Evolutionary conservation across 108 stramenopile species (phyloP), one percentile per base, ranked within the genome.

Genomic region (Cyclostephanos tholiformis): DNA sequence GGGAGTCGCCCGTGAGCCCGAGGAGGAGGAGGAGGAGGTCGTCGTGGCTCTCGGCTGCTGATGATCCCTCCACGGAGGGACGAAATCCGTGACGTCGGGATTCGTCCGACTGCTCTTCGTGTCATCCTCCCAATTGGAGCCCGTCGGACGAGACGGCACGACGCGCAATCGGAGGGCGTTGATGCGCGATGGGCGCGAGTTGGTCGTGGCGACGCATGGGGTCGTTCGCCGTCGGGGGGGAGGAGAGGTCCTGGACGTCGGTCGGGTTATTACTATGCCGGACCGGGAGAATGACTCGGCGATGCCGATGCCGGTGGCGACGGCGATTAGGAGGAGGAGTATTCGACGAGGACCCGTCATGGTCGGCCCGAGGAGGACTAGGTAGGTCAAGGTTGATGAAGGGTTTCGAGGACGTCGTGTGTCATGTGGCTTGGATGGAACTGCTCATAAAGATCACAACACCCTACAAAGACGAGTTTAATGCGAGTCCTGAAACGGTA

Each of bases 41-140:
- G 32, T 32, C 32, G 32, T 32, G 3, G 32, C 32, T 4, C 4
- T 32, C 32, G 32, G 32, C 25, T 4, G 10, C 35, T 76, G 65
- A 43, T 76, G 67, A 20, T 57, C 75, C 38, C 75, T 48, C 75
- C 75, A 76, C 55, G 75, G 75, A 0, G 75, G 75, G 1, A 68
- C 67, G 38, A 63, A 76, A 36, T 76, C 75, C 6, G 75, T 67
- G 46, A 76, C 60, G 16, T 76, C 67, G 4, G 67, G 16, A 51
- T 68, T 76, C 46, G 61, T 63, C 6, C 75, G 67, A 29, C 65
- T 67, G 36, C 65, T 67, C 9, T 49, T 41, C n/a, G 60, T 61
- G 26, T 76, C 75, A 35, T 76, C 67, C 63, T 76, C 75, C 75
- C 75, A 76, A 39, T 76, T 76, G 62, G 57, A 60, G 23, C 53